Percentiles rank a stretch among this genome's conserved stretches.
phyloP scores from a whole-genome alignment of 108 stramenopile genomes.

The Discostella pseudostelligera region DNA sequence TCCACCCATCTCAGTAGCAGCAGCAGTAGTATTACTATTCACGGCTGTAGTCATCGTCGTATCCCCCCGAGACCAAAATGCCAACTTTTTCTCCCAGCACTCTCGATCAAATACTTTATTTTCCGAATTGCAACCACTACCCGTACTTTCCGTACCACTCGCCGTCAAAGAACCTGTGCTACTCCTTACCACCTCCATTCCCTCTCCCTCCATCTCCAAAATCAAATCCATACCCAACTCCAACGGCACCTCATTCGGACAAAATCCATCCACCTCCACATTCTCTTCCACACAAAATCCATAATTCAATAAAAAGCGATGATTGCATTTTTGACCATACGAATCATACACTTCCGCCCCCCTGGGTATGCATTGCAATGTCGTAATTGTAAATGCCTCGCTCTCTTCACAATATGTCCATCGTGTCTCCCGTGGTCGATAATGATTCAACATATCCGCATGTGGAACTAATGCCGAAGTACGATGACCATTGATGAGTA shows the following conservation, averaged over 20 bases:
- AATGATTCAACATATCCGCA: conserved; percentile 99
- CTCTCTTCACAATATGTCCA: conserved; percentile 98
- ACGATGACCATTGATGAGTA: conserved; percentile 91
- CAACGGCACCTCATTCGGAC: conserved; percentile 97
- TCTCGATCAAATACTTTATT: neutral
- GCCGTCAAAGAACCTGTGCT: too few relatives aligned
- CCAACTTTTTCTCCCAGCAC: conserved; percentile 59
- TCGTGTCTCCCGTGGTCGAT: conserved; percentile 97
- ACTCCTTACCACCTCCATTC: conserved; percentile 3
- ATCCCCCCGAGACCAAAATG: conserved; percentile 91
- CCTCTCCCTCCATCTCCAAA: conserved; percentile 27
- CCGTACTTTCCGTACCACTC: too few relatives aligned
- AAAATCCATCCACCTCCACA: conserved; percentile 94
- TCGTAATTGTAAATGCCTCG: conserved; percentile 97
- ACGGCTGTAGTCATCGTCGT: neutral
- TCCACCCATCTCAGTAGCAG: neutral
- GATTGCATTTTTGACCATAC: conserved; percentile 99
- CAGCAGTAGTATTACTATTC: conserved; percentile 1
- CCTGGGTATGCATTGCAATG: conserved; percentile 71
- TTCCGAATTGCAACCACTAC: neutral
- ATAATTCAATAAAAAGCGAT: conserved; percentile 98
- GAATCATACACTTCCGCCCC: conserved; percentile 97
- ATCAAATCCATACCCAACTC: too few relatives aligned
- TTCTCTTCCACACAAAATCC: conserved; percentile 99
- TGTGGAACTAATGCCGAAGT: conserved; percentile 98